Conservation (phyloP, 352 stramenopile species). For the Peronospora farinosa region DNA sequence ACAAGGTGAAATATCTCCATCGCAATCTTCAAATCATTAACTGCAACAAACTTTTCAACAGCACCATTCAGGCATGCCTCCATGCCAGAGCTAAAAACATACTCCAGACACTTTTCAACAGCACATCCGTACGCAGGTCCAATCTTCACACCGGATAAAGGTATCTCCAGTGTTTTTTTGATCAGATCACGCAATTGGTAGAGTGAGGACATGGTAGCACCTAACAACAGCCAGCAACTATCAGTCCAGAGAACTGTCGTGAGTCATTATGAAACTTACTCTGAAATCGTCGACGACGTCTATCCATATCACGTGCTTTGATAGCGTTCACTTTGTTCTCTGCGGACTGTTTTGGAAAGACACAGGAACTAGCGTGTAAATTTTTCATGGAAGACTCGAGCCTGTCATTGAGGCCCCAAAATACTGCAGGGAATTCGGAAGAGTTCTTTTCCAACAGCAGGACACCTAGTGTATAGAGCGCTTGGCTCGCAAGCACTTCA, state of each 20-base stretch:
- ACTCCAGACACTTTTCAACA: slow-evolving; percentile 33
- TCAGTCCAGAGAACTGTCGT: neutral
- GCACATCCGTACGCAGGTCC: slow-evolving; percentile 21
- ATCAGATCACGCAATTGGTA: slow-evolving; percentile 45
- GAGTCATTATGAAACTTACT: slow-evolving; percentile 19
- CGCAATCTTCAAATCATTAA: slow-evolving; percentile 34
- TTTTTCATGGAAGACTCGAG: slow-evolving; percentile 27
- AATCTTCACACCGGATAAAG: slow-evolving; percentile 10
- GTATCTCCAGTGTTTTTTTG: slow-evolving; percentile 21
- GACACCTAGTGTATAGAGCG: slow-evolving; percentile 40
- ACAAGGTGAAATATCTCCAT: slow-evolving; percentile 56
- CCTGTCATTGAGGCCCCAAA: slow-evolving; percentile 39
- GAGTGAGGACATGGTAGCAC: slow-evolving; percentile 30
- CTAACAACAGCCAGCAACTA: slow-evolving; percentile 16
- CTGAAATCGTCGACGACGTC: slow-evolving; percentile 21
- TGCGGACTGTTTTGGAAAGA: slow-evolving; percentile 7
- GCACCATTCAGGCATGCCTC: slow-evolving; percentile 40
- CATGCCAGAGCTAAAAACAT: slow-evolving; percentile 38
- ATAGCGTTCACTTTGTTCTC: neutral
- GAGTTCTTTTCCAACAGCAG: slow-evolving; percentile 40
- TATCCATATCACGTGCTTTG: slow-evolving; percentile 8
- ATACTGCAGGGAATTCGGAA: slow-evolving; percentile 47
- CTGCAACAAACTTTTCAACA: slow-evolving; percentile 26
- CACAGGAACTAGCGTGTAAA: slow-evolving; percentile 3
- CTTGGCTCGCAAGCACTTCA: slow-evolving; percentile 34